Base-by-base conservation (phyloP, 2,329 filamentous ascomycete genomes). In the Curvularia verruculosa region DNA sequence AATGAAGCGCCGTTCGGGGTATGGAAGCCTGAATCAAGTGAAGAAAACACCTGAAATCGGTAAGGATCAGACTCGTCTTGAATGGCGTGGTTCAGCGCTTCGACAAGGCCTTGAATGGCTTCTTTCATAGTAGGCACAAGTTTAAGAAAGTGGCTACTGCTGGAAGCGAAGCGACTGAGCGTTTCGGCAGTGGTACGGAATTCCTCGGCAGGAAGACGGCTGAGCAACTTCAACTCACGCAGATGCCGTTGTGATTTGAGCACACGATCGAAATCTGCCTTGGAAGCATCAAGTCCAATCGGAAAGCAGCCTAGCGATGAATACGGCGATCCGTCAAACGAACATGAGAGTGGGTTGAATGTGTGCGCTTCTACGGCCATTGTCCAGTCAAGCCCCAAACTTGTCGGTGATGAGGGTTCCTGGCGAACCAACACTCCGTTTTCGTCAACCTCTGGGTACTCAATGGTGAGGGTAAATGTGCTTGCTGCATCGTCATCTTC, bases 11-110 rank as follows among this genome's bases (percentile, higher is more conserved):
- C 70, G 15, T 56, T 58, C 5, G 74, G 71, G 10, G 69, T 73
- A 39, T 73, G 73, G 24, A 76, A 76, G 0, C 74, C 74, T n/a
- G 74, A 77, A 52, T 76, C 73, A n/a, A 77, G 70, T 18, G 72
- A 72, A 49, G 58, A 56, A 40, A 67, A 75, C 13, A 75, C 70
- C 37, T 72, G 69, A 2, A 75, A 46, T 39, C 72, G 67, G 26
- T 73, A 68, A 5, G 55, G 56, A 46, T 73, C 70, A 29, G 74
- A 67, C 1, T 52, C 57, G 36, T 75, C 71, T 43, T 74, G 68
- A 13, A 61, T 68, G 3, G 63, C 58, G 2, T 55, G 55, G 2
- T 45, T n/a, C 6, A 76, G 58, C 7, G 58, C 58, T 8, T 71
- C 64, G 8, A 60, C 66, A 18, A 76, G 62, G 9, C 46, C 58